Percentiles rank a stretch among this genome's conserved stretches.
phyloP scores from a whole-genome alignment of 2,329 filamentous ascomycete genomes.

The Delphinella strobiligena region DNA sequence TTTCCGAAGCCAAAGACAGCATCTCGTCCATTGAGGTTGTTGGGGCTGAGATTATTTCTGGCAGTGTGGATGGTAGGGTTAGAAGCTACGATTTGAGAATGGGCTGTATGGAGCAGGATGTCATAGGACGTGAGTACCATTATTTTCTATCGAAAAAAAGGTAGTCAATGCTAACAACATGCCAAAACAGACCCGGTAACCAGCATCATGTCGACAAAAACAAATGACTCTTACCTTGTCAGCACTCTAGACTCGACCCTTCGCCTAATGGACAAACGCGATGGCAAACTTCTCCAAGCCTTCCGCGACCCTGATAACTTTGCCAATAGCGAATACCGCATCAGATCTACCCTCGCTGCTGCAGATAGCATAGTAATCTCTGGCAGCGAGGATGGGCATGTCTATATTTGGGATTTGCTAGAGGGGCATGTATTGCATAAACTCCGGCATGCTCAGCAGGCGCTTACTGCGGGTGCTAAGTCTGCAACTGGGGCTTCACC shows the following conservation, averaged over 20 bases:
- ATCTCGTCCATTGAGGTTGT: slow-evolving; percentile 36
- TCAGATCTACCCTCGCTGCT: slow-evolving; percentile 63
- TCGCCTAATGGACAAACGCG: slow-evolving; percentile 66
- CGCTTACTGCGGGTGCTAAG: slow-evolving; percentile 16
- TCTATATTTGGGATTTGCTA: slow-evolving; percentile 77
- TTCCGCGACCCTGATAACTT: slow-evolving; percentile 49
- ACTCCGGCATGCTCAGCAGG: slow-evolving; percentile 33
- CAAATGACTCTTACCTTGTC: slow-evolving; percentile 63
- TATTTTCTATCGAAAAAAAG: neutral
- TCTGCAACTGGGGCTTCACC: slow-evolving; percentile 10
- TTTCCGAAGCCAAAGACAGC: slow-evolving; percentile 61
- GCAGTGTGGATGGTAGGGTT: slow-evolving; percentile 75
- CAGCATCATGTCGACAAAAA: slow-evolving; percentile 56
- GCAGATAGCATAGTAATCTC: slow-evolving; percentile 68
- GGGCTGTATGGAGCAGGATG: slow-evolving; percentile 59
- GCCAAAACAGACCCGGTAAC: slow-evolving; percentile 49
- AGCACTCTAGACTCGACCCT: slow-evolving; percentile 65
- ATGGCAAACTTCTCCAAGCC: slow-evolving; percentile 59
- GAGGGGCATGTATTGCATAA: slow-evolving; percentile 55
- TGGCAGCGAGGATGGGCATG: slow-evolving; percentile 64
- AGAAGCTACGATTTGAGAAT: slow-evolving; percentile 72
- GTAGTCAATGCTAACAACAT: slow-evolving; percentile 7
- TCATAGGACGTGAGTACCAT: slow-evolving; percentile 42
- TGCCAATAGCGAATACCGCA: slow-evolving; percentile 58
- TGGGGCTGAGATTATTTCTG: slow-evolving; percentile 49